Evolutionary conservation across 1,139 yeast species (phyloP), one percentile per base, ranked within the genome.

Genomic region (Diutina siamensis): DNA sequence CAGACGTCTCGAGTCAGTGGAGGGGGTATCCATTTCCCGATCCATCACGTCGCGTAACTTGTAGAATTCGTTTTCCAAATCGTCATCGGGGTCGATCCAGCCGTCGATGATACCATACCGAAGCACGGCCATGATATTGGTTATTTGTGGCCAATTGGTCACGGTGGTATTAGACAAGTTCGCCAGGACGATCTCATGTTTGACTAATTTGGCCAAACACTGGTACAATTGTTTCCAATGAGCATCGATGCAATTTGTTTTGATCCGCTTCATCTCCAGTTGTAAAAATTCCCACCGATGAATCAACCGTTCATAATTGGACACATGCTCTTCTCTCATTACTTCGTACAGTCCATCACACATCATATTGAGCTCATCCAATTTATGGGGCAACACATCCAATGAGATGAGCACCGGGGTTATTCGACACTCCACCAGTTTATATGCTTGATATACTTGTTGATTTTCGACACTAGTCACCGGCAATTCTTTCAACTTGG

Each of bases 301-400:
- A 17, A 38, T n/a, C 28, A 38, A 25, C 3, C 20, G 28, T 25
- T 38, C 42, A 17, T 21, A 38, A 17, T 22, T 25, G 20, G 28
- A 22, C 19, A 38, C 32, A 25, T 25, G 32, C 10, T 38, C 42
- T n/a, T 38, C 28, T 15, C 42, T n/a, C 42, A 38, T 25, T 4
- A 4, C n/a, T 12, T 22, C 42, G 20, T 25, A 25, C 21, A n/a
- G 33, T 1, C 32, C 42, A 4, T 38, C 31, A 25, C 42, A 38
- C 42, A 38, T 38, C n/a, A n/a, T 25, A 15, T 38, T 38, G 9
- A 38, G 42, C 13, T 38, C 42, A 15, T 38, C 42, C 13, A 38
- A 15, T 13, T 38, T 22, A 12, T 9, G 20, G 20, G 42, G 42
- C 19, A 38, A 38, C 9, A 38, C 15, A 12, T 38, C 42, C 13